phyloP scores from a whole-genome alignment of 2,329 filamentous ascomycete species.

The Plectosphaerella cucumerina region DNA sequence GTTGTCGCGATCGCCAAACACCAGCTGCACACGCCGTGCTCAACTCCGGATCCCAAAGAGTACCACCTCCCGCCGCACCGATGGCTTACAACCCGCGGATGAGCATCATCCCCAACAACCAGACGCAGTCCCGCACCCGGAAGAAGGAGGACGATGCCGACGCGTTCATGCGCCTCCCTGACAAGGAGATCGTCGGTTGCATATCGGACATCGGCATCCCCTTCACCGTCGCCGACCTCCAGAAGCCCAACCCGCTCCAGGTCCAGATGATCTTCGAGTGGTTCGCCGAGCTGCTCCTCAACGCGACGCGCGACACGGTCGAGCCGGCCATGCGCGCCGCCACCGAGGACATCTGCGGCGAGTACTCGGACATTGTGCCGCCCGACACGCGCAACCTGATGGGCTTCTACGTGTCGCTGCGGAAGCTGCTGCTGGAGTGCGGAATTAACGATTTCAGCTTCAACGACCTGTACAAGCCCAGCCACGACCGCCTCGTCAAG shows the following conservation, averaged over 20 bases:
- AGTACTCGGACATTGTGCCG: constrained; percentile 79
- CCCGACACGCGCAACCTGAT: constrained; percentile 88
- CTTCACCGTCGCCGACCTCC: constrained; percentile 80
- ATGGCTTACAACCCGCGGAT: constrained; percentile 59
- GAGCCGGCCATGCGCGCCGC: constrained; percentile 94
- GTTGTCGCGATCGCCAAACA: constrained; percentile 1
- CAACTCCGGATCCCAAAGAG: background rate
- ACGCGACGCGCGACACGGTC: constrained; percentile 86
- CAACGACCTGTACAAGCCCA: constrained; percentile 85
- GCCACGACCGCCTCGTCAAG: constrained; percentile 83
- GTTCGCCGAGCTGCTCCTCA: constrained; percentile 92
- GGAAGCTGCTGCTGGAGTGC: constrained; percentile 77
- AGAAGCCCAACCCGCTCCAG: constrained; percentile 90
- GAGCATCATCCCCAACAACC: constrained; percentile 53
- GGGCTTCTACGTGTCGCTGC: constrained; percentile 87
- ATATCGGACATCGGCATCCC: constrained; percentile 95
- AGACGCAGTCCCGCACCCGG: constrained; percentile 45
- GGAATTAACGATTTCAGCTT: constrained; percentile 93
- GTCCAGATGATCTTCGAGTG: constrained; percentile 98
- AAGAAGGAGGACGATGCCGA: constrained; percentile 58
- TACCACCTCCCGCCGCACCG: constrained; percentile 12
- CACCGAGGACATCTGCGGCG: constrained; percentile 79
- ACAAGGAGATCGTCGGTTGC: constrained; percentile 87
- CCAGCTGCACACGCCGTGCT: constrained; percentile 4
- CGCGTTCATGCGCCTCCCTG: constrained; percentile 56